Evolutionary conservation across 805 yeast species (phyloP).

Genomic region (Sugiyamaella boreocaroliniensis): DNA sequence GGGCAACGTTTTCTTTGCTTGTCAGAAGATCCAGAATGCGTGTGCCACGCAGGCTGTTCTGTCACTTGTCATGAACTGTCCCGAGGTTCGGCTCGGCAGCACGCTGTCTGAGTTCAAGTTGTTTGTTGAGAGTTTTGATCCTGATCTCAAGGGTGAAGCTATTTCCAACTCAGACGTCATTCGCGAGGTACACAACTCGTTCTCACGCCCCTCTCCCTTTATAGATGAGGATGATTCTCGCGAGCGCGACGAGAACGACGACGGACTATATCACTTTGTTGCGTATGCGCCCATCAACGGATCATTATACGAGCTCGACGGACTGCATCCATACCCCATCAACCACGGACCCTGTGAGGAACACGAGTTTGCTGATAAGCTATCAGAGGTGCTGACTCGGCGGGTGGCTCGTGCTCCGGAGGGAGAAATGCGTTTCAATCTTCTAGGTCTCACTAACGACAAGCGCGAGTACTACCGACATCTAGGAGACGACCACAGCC

Average conservation of each 20-base stretch:
- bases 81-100: constrained; percentile 40
- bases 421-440: constrained; percentile 50
- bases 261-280: constrained; percentile 54
- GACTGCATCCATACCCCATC: constrained; percentile 50
- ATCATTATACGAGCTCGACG: constrained; percentile 54
- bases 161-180: constrained; percentile 53
- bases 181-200: constrained; percentile 53
- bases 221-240: constrained; percentile 35
- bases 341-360: constrained; percentile 41
- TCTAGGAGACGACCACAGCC: constrained; percentile 37
- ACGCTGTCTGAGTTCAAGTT: constrained; percentile 42
- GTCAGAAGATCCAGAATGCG: constrained; percentile 59
- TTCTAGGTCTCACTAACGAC: constrained; percentile 48
- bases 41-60: constrained; percentile 71
- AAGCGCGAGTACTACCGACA: constrained; percentile 35
- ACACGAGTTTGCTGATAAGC: constrained; percentile 38
- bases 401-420: constrained; percentile 42
- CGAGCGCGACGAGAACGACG: constrained; percentile 35
- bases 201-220: constrained; percentile 48
- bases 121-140: constrained; percentile 49
- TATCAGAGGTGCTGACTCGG: constrained; percentile 40
- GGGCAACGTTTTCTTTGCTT: constrained; percentile 47
- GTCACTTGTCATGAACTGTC: constrained; percentile 45
- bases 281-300: constrained; percentile 46
- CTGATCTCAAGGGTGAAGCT: constrained; percentile 54